Base-by-base conservation (phyloP, 106 monocot genomes). In the Iris macrosiphon region DNA sequence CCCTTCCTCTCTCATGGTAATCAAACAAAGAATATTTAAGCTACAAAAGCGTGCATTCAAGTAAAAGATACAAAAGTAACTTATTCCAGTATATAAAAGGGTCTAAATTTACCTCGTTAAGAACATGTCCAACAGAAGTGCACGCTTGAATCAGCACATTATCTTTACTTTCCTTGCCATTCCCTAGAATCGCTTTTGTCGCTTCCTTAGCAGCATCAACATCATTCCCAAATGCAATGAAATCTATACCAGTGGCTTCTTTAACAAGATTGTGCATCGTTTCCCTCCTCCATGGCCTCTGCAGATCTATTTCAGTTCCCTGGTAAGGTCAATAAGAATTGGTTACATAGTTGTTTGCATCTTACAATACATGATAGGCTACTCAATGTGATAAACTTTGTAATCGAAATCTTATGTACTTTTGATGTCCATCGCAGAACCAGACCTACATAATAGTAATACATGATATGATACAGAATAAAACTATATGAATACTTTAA, bases 251-350 rank as follows among this genome's bases (percentile, higher is more conserved):
- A 50, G 90, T 83, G 5, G 65, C 77, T 64, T 96, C 85, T 63
- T 80, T 86, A 22, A 96, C 96, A 69, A 96, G 89, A 80, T 88
- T 73, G 66, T 86, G 90, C 96, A 96, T 96, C 25, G 90, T 83
- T 59, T 79, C 86, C 33, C 86, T 79, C 74, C 83, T 90, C 96
- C 96, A 96, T 47, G 96, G 96, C 49, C 86, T 59, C 61, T 75
- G 60, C 20, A 90, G 52, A 61, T 67, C 80, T 62, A 96, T 96
- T 49, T 83, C 70, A 66, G 72, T 78, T 55, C 90, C 96, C 96
- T 96, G 53, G 14, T 44, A 25, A 38, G 34, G 10, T 35, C 4
- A 35, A 35, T 4, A 35, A 10, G 34, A 35, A 35, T n/a, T n/a
- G n/a, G n/a, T n/a, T n/a, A n/a, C n/a, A n/a, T n/a, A n/a, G n/a